Evolutionary conservation across 140 eudicot genomes (phyloP).

Genomic region (Oenanthe javanica): DNA sequence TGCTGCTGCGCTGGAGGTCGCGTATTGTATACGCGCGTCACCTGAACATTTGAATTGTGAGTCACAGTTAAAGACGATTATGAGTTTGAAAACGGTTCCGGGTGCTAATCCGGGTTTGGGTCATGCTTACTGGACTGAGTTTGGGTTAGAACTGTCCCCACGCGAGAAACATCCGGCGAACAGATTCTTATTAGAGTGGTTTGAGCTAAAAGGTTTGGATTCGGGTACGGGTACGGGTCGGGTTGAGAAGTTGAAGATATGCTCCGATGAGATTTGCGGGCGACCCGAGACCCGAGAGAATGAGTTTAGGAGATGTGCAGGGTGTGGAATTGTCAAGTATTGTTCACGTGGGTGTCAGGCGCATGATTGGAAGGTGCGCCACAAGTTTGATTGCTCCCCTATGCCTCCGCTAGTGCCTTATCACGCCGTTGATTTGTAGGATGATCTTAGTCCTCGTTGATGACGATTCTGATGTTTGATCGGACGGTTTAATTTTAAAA

Average conservation of each 20-base stretch:
- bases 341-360: conserved; percentile 73
- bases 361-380: conserved; percentile 57
- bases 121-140: conserved; percentile 13
- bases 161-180: conserved; percentile 34
- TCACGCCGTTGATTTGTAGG: conserved; percentile 9
- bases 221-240: neutral
- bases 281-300: conserved; percentile 56
- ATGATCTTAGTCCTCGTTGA: conserved; percentile 5
- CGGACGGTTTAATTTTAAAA: conserved; percentile 19
- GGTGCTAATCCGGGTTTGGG: neutral
- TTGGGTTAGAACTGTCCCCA: conserved; percentile 13
- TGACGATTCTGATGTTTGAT: conserved; percentile 13
- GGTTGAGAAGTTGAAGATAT: conserved; percentile 23
- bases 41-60: neutral
- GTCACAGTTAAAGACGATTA: neutral
- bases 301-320: conserved; percentile 54
- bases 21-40: conserved; percentile 15
- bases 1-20: conserved; percentile 38
- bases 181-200: conserved; percentile 48
- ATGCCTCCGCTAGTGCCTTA: conserved; percentile 33
- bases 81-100: neutral
- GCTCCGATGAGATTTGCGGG: conserved; percentile 37
- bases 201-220: conserved; percentile 14
- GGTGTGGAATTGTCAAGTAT: conserved; percentile 47
- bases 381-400: conserved; percentile 45